Conservation (phyloP, 768 basidiomycete genomes). For the Mrakia gelida region DNA sequence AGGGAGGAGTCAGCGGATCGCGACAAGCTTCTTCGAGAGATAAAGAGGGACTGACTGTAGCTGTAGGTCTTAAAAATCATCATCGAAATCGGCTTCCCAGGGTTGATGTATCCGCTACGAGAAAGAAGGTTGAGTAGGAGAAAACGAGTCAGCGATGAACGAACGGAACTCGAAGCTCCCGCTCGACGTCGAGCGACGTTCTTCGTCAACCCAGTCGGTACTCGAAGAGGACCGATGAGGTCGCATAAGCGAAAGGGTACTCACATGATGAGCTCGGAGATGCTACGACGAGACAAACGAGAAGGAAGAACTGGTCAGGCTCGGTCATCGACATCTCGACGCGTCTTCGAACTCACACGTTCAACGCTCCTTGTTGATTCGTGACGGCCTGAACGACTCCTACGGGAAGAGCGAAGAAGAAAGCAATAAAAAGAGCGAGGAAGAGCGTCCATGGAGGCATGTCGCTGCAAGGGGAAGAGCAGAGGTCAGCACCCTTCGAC, state of each 20-base stretch:
- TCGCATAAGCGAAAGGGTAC: neutral
- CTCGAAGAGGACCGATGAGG: no score
- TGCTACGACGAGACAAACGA: neutral
- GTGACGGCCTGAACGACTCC: constrained; percentile 31
- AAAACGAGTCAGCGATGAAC: neutral
- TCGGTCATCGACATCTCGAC: neutral
- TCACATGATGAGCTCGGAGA: constrained; percentile 29
- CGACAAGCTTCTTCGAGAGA: no score
- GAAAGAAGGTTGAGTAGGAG: neutral
- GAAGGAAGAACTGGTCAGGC: neutral
- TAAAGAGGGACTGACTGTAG: constrained; percentile 21
- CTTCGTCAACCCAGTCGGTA: no score
- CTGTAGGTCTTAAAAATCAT: constrained; percentile 34
- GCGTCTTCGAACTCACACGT: constrained; percentile 16
- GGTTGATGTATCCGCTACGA: constrained; percentile 25
- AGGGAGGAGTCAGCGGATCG: neutral
- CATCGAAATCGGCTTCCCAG: constrained; percentile 28
- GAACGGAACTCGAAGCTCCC: neutral
- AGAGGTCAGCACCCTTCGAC: neutral
- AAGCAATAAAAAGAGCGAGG: constrained; percentile 19
- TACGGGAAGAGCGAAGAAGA: constrained; percentile 31
- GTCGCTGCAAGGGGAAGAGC: neutral
- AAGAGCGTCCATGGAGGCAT: constrained; percentile 31
- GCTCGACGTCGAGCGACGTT: neutral
- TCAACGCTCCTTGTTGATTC: constrained; percentile 29